phyloP scores from a whole-genome alignment of 441 rosid species.

The Syzygium syzygioides region DNA sequence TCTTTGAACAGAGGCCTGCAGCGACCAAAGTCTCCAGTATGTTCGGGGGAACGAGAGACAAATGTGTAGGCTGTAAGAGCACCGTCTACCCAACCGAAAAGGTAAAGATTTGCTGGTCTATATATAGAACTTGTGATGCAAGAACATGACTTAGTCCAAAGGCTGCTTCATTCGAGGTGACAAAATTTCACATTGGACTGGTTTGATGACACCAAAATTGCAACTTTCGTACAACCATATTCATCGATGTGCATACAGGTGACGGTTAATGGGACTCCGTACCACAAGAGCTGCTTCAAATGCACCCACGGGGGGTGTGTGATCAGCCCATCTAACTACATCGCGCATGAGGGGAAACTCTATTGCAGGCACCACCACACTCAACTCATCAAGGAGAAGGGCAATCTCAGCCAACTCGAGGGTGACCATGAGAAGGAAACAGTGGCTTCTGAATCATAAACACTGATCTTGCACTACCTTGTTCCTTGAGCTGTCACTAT shows the following conservation, averaged over 20 bases:
- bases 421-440: conserved; percentile 45
- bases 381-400: conserved; percentile 95
- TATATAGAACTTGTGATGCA: neutral
- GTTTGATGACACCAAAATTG: neutral
- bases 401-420: conserved; percentile 92
- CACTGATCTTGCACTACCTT: neutral
- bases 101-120: conserved; percentile 28
- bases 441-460: neutral
- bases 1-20: conserved; percentile 57
- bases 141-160: neutral
- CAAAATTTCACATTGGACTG: neutral
- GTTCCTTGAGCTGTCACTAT: neutral
- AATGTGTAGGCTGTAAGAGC: conserved; percentile 79
- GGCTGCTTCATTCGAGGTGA: neutral
- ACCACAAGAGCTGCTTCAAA: conserved; percentile 96
- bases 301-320: conserved; percentile 93
- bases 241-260: conserved; percentile 35
- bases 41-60: conserved; percentile 94
- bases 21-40: conserved; percentile 72
- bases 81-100: conserved; percentile 96
- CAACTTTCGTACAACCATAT: neutral
- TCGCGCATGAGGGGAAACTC: conserved; percentile 90
- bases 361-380: conserved; percentile 96
- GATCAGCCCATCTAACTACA: conserved; percentile 87
- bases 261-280: conserved; percentile 88